Evolutionary conservation across 352 stramenopile genomes (phyloP).

Genomic region (Plasmopara halstedii): DNA sequence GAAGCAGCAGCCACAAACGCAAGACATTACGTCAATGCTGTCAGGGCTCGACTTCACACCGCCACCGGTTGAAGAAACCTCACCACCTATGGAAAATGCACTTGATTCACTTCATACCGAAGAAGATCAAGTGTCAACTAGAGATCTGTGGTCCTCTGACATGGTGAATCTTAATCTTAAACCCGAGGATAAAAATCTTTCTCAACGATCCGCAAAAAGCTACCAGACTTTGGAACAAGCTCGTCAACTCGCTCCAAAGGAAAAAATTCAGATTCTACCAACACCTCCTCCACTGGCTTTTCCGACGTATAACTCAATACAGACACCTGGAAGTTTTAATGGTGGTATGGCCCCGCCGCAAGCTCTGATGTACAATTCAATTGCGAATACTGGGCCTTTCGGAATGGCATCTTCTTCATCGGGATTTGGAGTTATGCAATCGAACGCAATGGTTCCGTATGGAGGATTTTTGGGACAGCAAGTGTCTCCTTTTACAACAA

Average conservation of each 20-base stretch:
- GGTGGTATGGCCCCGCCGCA: slow-evolving; percentile 21
- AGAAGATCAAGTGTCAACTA: slow-evolving; percentile 13
- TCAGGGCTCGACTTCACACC: slow-evolving; percentile 67
- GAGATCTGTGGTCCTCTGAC: slow-evolving; percentile 61
- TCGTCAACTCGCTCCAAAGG: slow-evolving; percentile 42
- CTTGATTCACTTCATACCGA: slow-evolving; percentile 17
- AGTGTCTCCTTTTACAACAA: slow-evolving; percentile 39
- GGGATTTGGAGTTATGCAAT: slow-evolving; percentile 13
- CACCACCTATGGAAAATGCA: slow-evolving; percentile 9
- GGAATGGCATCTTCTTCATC: slow-evolving; percentile 15
- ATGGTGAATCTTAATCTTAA: slow-evolving; percentile 78
- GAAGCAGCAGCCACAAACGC: slow-evolving; percentile 10
- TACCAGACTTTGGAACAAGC: slow-evolving; percentile 73
- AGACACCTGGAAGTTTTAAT: slow-evolving; percentile 18
- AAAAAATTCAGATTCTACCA: slow-evolving; percentile 57
- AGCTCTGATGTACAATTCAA: slow-evolving; percentile 31
- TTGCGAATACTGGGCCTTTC: slow-evolving; percentile 14
- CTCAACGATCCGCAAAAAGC: slow-evolving; percentile 34
- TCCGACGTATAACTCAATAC: slow-evolving; percentile 14
- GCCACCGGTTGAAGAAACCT: slow-evolving; percentile 28
- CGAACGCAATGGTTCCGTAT: slow-evolving; percentile 11
- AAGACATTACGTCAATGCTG: slow-evolving; percentile 74
- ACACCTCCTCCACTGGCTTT: slow-evolving; percentile 25
- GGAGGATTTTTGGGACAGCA: slow-evolving; percentile 17
- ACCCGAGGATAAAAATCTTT: slow-evolving; percentile 37